phyloP scores from a whole-genome alignment of 108 stramenopile species.

The Conticribra weissflogii region DNA sequence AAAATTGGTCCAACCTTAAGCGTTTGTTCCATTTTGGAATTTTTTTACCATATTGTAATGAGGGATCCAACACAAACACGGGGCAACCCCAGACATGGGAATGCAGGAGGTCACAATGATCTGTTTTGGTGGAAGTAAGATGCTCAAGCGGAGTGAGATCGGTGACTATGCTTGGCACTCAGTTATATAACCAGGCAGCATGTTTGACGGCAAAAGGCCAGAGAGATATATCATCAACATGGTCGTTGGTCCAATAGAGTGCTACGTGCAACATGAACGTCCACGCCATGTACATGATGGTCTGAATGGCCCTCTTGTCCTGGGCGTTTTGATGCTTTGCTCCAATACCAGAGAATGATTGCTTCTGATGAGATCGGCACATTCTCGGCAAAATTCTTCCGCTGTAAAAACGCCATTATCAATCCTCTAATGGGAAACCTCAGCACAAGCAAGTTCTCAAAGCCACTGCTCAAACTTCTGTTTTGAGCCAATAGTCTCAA shows the following conservation, averaged over 20 bases:
- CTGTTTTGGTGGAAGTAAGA: too few species aligned
- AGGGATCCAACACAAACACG: constrained; percentile 23
- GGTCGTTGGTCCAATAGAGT: constrained; percentile 40
- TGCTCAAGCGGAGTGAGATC: constrained; percentile 28
- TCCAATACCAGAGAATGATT: too few species aligned
- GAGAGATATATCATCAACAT: constrained; percentile 5
- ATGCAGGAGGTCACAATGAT: constrained; percentile 25
- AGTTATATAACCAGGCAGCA: constrained; percentile 27
- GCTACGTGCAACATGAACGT: constrained; percentile 49
- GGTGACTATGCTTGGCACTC: constrained; percentile 10
- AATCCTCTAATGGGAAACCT: constrained; percentile 27
- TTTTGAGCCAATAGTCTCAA: too few species aligned
- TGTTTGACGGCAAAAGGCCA: constrained; percentile 32
- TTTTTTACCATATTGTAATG: too few species aligned
- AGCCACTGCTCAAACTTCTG: constrained; percentile 32
- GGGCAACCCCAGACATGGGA: constrained; percentile 39
- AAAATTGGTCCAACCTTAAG: constrained; percentile 15
- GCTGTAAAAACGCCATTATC: constrained; percentile 42
- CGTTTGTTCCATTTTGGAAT: too few species aligned
- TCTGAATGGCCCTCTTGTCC: too few species aligned
- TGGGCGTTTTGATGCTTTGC: too few species aligned
- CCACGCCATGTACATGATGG: too few species aligned
- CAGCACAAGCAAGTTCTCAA: constrained; percentile 8
- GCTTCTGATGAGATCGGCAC: constrained; percentile 20
- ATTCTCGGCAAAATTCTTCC: too few species aligned